Base-by-base conservation (phyloP, 257 asterid species). In the Solanum bukasovii region DNA sequence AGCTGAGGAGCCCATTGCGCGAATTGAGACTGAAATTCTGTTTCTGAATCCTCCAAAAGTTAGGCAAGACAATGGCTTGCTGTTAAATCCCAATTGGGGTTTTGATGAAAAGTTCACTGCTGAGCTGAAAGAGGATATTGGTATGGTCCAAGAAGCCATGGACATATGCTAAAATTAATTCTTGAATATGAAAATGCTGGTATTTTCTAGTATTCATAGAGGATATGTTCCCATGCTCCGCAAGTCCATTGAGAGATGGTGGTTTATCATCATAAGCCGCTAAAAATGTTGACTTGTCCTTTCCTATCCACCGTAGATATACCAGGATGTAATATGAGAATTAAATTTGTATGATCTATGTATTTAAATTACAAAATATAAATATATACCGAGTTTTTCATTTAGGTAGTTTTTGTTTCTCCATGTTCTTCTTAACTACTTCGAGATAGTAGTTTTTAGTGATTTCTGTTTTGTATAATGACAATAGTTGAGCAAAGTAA, bases 1-100 rank as follows among this genome's bases (percentile, higher is more conserved):
- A 89, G 95, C 90, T 5, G 97, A 93, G 86, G 97, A 93, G 20
- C 99, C 98, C 99, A 95, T 95, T 14, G 96, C 95, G 84, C 93
- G 94, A 90, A 94, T 90, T 25, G 92, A 84, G 83, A 89, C 84
- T 13, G 87, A 74, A 35, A 63, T 63, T 23, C 83, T 74, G 70
- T 79, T 89, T 33, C 34, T 83, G 46, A 86, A 4, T 84, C 83
- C 77, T 75, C 91, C 87, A 89, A 92, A 87, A 90, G 44, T 85
- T 23, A 90, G 10, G 71, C 75, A 88, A 91, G 89, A 44, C 9
- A 14, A 78, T 12, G 79, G 86, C 10, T 90, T 90, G 27, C 37
- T 67, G 25, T 59, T 33, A 6, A 89, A 73, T 52, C 86, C 88
- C 88, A 90, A 74, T 31, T 88, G 92, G 70, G 93, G 38, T 91